These are phyloP conservation scores for Dothideomycetes sp. DNA, from an alignment of 2,329 filamentous ascomycete genomes.

Conservation along the genomic window DNA sequence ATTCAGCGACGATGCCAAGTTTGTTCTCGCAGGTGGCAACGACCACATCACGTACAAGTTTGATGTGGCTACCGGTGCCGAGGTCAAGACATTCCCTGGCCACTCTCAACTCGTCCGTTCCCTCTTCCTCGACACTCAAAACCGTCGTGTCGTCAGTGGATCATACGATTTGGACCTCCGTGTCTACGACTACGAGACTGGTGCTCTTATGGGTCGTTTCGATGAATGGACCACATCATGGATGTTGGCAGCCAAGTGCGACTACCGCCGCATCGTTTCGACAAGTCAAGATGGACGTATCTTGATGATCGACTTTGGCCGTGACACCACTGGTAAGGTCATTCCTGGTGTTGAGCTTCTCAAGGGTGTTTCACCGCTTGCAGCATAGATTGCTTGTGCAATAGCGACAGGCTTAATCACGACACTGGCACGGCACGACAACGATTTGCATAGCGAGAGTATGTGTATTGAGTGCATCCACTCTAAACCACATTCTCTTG, in stretches of 20 bases:
- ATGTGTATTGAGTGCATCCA: no score
- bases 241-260: slow-evolving; percentile 92
- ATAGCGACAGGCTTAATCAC: no score
- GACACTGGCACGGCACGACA: no score
- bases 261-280: slow-evolving; percentile 88
- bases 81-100: slow-evolving; percentile 69
- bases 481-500: no score
- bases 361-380: slow-evolving; percentile 1
- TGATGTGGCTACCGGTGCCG: slow-evolving; percentile 81
- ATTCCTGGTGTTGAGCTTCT: slow-evolving; percentile 16
- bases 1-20: slow-evolving; percentile 89
- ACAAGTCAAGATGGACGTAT: slow-evolving; percentile 91
- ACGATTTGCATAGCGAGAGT: no score
- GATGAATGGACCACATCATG: slow-evolving; percentile 94
- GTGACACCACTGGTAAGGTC: slow-evolving; percentile 21
- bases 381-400: no score
- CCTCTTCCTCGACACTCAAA: slow-evolving; percentile 80
- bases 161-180: slow-evolving; percentile 95
- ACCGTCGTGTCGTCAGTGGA: slow-evolving; percentile 77
- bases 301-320: slow-evolving; percentile 84
- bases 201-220: slow-evolving; percentile 69
- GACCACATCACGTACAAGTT: slow-evolving; percentile 94
- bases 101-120: slow-evolving; percentile 82
- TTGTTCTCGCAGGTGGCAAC: slow-evolving; percentile 87
- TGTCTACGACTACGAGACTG: slow-evolving; percentile 80